Evolutionary conservation across 805 yeast genomes (phyloP).

Genomic region (Wickerhamiella bombiphila): DNA sequence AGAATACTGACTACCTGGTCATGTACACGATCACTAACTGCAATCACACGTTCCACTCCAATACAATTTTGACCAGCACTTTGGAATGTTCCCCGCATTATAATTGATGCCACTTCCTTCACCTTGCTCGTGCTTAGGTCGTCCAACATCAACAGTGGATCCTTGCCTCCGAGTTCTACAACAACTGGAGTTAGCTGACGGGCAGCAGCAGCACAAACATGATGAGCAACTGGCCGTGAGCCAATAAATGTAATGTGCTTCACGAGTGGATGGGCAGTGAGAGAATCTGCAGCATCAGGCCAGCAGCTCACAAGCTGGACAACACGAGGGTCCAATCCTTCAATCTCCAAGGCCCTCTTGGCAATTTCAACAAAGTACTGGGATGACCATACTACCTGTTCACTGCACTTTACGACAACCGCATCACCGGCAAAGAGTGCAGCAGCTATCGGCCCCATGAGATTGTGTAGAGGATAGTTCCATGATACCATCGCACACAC

Average conservation of each 20-base stretch:
- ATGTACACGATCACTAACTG: conserved; percentile 50
- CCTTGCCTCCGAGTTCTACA: conserved; percentile 94
- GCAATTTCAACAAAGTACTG: conserved; percentile 60
- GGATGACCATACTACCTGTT: conserved; percentile 91
- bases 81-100: conserved; percentile 93
- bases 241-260: conserved; percentile 92
- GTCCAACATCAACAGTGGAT: conserved; percentile 75
- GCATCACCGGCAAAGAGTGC: conserved; percentile 84
- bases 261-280: conserved; percentile 70
- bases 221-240: conserved; percentile 85
- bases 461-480: conserved; percentile 95
- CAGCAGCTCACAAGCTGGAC: conserved; percentile 82
- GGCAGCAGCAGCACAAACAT: conserved; percentile 71
- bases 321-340: conserved; percentile 64
- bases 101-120: conserved; percentile 48
- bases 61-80: conserved; percentile 97
- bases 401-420: conserved; percentile 85
- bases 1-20: conserved; percentile 45
- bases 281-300: conserved; percentile 77
- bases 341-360: conserved; percentile 52
- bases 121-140: conserved; percentile 13
- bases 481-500: conserved; percentile 87
- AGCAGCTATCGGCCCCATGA: conserved; percentile 85
- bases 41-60: conserved; percentile 89
- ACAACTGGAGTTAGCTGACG: conserved; percentile 85